Evolutionary conservation across 2,329 filamentous ascomycete genomes (phyloP).

Genomic region (Penicillium janthinellum): DNA sequence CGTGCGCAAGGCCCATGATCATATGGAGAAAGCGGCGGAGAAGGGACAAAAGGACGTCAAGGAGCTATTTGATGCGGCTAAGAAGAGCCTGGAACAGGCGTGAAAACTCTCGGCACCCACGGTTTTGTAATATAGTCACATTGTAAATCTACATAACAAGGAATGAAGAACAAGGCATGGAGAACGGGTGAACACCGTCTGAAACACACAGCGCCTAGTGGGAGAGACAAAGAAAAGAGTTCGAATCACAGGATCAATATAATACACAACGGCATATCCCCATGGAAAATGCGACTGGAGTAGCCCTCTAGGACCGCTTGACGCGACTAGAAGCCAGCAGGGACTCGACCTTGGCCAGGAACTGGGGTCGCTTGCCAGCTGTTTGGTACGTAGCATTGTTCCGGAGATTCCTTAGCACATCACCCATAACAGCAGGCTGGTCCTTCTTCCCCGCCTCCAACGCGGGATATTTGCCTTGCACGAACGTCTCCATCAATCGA

Average conservation of each 20-base stretch:
- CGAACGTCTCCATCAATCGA: slow-evolving; percentile 34
- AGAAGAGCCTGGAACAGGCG: slow-evolving; percentile 41
- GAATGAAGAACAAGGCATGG: neutral
- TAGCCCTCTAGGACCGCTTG: slow-evolving; percentile 27
- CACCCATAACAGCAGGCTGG: slow-evolving; percentile 31
- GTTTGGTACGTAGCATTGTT: slow-evolving; percentile 47
- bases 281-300: neutral
- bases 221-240: slow-evolving; percentile 2
- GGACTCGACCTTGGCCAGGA: slow-evolving; percentile 43
- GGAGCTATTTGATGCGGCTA: slow-evolving; percentile 47
- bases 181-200: neutral
- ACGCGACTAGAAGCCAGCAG: slow-evolving; percentile 33
- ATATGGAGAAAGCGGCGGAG: slow-evolving; percentile 51
- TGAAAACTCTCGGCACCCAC: slow-evolving; percentile 12
- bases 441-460: slow-evolving; percentile 24
- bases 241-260: slow-evolving; percentile 17
- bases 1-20: slow-evolving; percentile 48
- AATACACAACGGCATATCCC: slow-evolving; percentile 19
- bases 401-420: slow-evolving; percentile 39
- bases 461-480: slow-evolving; percentile 38
- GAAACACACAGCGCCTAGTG: slow-evolving; percentile 7
- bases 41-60: slow-evolving; percentile 51
- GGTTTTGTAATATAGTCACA: slow-evolving; percentile 13
- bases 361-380: slow-evolving; percentile 37
- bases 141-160: slow-evolving; percentile 11